These are phyloP conservation scores for Actinomortierella ambigua DNA, from an alignment of 371 early-diverging fungal genomes.

Conservation along the genomic window DNA sequence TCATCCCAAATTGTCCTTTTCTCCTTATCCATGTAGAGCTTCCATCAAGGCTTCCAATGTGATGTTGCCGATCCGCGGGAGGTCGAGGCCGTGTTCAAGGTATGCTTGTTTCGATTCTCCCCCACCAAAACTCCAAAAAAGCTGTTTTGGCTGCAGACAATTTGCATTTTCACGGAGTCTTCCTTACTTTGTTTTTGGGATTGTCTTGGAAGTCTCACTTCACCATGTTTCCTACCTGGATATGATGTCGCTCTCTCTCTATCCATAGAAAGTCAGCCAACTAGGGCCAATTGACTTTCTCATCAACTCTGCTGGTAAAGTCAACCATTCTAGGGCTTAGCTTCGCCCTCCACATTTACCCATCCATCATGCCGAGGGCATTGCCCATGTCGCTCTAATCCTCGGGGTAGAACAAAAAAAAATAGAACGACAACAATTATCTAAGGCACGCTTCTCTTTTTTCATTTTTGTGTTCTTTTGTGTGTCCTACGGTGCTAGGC, in stretches of 20 bases:
- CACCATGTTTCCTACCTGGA: slow-evolving; percentile 1
- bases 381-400: too few relatives aligned
- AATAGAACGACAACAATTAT: too few relatives aligned
- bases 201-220: not conserved
- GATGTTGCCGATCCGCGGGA: slow-evolving; percentile 53
- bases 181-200: too few relatives aligned
- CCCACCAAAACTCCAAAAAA: too few relatives aligned
- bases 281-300: slow-evolving; percentile 54
- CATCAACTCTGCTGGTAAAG: slow-evolving; percentile 66
- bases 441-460: not conserved
- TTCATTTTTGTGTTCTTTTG: too few relatives aligned
- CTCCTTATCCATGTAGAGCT: too few relatives aligned
- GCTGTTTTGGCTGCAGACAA: too few relatives aligned
- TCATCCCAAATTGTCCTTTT: too few relatives aligned
- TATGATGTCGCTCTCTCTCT: slow-evolving; percentile 6
- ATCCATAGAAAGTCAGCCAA: slow-evolving; percentile 31
- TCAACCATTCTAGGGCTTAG: not conserved
- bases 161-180: too few relatives aligned
- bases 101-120: slow-evolving; percentile 15
- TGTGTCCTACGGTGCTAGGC: slow-evolving; percentile 30
- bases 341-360: too few relatives aligned
- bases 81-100: slow-evolving; percentile 52
- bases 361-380: too few relatives aligned
- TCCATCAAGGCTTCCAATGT: slow-evolving; percentile 51
- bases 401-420: too few relatives aligned